A percentile compares a stretch with the other conserved stretches of the same genome.
phyloP scores from a whole-genome alignment of 805 yeast genomes.

The Wickerhamomyces mucosus region DNA sequence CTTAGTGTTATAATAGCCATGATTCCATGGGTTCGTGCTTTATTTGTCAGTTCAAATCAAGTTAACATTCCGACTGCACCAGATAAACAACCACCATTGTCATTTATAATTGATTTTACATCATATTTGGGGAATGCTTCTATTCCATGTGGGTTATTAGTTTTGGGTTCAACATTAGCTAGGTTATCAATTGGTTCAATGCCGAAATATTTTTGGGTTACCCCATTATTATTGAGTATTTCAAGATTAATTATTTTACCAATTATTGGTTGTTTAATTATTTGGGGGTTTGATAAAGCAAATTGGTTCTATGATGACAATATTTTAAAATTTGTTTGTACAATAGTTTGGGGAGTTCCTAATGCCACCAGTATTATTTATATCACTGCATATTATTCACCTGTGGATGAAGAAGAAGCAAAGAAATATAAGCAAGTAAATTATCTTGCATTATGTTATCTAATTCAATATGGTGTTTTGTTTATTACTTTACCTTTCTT shows the following conservation, averaged over 20 bases:
- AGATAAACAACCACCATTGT: conserved; percentile 74
- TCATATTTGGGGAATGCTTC: conserved; percentile 78
- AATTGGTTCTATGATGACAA: conserved; percentile 52
- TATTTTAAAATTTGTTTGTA: conserved; percentile 65
- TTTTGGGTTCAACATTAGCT: conserved; percentile 86
- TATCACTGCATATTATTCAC: conserved; percentile 80
- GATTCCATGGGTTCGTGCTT: conserved; percentile 81
- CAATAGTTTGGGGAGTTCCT: conserved; percentile 73
- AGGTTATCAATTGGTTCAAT: conserved; percentile 53
- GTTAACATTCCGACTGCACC: conserved; percentile 63
- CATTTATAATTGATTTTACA: conserved; percentile 76
- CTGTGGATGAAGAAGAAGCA: conserved; percentile 22
- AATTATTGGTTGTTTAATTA: conserved; percentile 62
- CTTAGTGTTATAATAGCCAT: conserved; percentile 59
- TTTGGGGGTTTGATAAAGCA: conserved; percentile 50
- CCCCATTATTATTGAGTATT: conserved; percentile 49
- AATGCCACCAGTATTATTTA: conserved; percentile 85
- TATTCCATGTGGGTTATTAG: conserved; percentile 79
- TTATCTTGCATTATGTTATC: conserved; percentile 15
- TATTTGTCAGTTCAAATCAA: conserved; percentile 45
- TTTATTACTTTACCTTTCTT: conserved; percentile 18
- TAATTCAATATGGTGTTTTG: conserved; percentile 16
- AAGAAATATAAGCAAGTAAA: conserved; percentile 15
- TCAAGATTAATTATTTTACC: conserved; percentile 67
- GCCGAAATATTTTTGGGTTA: conserved; percentile 17